phyloP scores from a whole-genome alignment of 2,329 filamentous ascomycete species.

The Colletotrichum endophyticum region DNA sequence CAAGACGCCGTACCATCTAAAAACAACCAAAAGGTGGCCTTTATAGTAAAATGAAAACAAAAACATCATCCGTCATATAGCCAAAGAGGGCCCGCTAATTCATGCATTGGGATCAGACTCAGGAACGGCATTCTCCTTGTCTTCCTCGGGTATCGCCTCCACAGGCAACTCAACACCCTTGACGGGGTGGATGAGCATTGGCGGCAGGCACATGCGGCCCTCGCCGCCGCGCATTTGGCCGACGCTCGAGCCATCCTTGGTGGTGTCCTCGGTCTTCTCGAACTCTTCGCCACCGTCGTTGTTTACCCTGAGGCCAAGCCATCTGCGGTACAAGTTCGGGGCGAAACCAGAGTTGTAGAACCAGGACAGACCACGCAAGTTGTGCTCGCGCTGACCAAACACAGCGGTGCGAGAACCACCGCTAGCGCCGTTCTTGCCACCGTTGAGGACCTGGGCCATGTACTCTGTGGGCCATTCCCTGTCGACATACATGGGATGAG shows the following conservation, averaged over 20 bases:
- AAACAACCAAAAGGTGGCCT: conserved; percentile 1
- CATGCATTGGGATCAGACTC: conserved; percentile 56
- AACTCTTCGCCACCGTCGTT: conserved; percentile 80
- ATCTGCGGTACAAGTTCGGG: conserved; percentile 80
- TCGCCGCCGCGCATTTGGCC: conserved; percentile 69
- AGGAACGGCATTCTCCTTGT: conserved; percentile 41
- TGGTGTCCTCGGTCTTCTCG: conserved; percentile 64
- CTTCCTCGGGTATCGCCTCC: conserved; percentile 57
- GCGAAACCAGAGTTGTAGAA: conserved; percentile 90
- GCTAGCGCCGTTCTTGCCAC: conserved; percentile 73
- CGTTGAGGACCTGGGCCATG: conserved; percentile 81
- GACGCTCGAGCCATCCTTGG: conserved; percentile 53
- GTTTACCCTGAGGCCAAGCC: conserved; percentile 83
- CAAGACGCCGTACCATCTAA: conserved; percentile 18
- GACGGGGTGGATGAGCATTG: conserved; percentile 87
- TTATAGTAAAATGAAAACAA: background rate
- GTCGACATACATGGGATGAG: conserved; percentile 88
- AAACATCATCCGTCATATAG: conserved; percentile 5
- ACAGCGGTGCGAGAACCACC: conserved; percentile 76
- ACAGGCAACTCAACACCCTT: conserved; percentile 76
- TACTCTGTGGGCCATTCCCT: conserved; percentile 83
- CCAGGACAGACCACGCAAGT: conserved; percentile 86
- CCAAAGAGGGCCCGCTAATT: background rate
- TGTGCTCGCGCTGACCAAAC: conserved; percentile 87
- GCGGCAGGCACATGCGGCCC: conserved; percentile 88